phyloP scores from a whole-genome alignment of 176 grass and related monocot genomes.

The Leersia perrieri region DNA sequence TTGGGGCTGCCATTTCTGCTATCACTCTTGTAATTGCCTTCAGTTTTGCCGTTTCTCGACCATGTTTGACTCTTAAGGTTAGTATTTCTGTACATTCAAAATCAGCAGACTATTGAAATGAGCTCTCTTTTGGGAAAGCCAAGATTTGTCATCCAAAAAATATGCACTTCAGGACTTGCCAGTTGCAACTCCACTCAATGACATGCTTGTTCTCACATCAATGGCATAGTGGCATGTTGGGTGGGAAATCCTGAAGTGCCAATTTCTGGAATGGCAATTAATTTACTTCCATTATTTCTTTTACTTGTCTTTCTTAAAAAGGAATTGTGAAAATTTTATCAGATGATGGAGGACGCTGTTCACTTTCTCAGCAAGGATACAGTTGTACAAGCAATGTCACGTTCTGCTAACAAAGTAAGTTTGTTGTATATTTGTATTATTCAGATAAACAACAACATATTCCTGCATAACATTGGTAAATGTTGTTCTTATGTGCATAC shows the following conservation, averaged over 20 bases:
- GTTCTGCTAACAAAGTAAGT: constrained; percentile 88
- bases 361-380: constrained; percentile 98
- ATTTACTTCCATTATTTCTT: neutral
- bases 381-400: constrained; percentile 93
- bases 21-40: constrained; percentile 93
- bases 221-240: neutral
- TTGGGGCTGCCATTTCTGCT: constrained; percentile 83
- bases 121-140: neutral
- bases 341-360: constrained; percentile 99
- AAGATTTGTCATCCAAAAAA: neutral
- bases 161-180: neutral
- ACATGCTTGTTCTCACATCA: neutral
- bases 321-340: constrained; percentile 26
- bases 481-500: constrained; percentile 14
- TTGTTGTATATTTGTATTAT: constrained; percentile 4
- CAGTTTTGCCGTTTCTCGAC: constrained; percentile 93
- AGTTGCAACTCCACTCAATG: neutral
- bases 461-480: neutral
- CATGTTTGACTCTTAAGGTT: constrained; percentile 89
- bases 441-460: constrained; percentile 20
- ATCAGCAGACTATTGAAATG: constrained; percentile 10
- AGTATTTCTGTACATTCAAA: constrained; percentile 26
- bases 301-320: neutral
- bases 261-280: neutral
- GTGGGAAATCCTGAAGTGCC: neutral